Base-by-base conservation (phyloP, 345 rosid genomes). In the Pistacia integerrima region DNA sequence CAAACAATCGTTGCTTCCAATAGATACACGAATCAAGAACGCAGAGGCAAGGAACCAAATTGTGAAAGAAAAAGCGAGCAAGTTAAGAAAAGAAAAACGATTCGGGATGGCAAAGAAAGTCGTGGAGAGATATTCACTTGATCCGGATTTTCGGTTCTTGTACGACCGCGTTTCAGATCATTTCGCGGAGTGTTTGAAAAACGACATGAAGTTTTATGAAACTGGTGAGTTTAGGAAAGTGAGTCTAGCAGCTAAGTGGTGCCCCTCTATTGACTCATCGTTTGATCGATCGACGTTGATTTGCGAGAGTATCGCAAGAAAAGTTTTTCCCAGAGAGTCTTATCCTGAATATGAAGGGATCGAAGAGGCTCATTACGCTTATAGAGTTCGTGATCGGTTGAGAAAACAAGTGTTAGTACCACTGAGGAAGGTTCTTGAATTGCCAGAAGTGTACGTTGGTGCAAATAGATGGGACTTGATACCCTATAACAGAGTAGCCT, bases 191-290 rank as follows among this genome's bases (percentile, higher is more conserved):
- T 74, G 70, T 16, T 67, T 89, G 8, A 85, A 49, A 41, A 68
- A 36, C 0, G 90, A 91, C 33, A 3, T 87, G 67, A 71, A 57
- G 70, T 69, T 59, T 5, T 67, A 86, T 64, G 75, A 77, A 0
- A 80, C 88, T 0, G 85, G 83, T 0, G 64, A 81, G 17, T 5
- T 71, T 0, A 76, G n/a, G 44, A 85, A 87, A 68, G 56, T 91
- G 44, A 82, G 91, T 70, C 86, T 92, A 0, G 93, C 95, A 0
- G 92, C 92, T 0, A 91, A 93, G 44, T 93, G 97, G 92, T 91
- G 94, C 33, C 92, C 94, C 0, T 93, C 90, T 0, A 68, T 88
- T 0, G 90, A 88, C 28, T 88, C 90, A 1, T 85, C 92, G 0
- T 91, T 87, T 22, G 94, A 91, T 80, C 61, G 48, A 33, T 76